Evolutionary conservation across 805 yeast species (phyloP), one percentile per base, ranked within the genome.

Genomic region (Barnettozyma sucrosica): DNA sequence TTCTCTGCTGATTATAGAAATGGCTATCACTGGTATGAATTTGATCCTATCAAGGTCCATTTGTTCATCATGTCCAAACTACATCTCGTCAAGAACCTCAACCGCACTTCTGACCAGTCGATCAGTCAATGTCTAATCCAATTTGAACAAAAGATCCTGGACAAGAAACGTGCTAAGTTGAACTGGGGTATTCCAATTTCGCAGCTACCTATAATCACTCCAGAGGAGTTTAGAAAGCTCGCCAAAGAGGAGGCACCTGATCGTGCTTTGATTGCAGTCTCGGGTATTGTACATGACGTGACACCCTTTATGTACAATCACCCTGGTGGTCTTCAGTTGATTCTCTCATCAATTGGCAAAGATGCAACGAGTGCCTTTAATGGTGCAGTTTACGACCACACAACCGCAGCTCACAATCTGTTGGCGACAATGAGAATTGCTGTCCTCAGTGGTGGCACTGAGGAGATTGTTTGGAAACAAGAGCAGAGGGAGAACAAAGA

Each of bases 111-210:
- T 8, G 55, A 54, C 30, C 41, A 55, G 4, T 74, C 85, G 61
- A 68, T 84, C 36, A 84, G 86, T 49, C 83, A 81, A 60, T 84
- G 89, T 41, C 64, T 81, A 21, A 80, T 92, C 19, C 87, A 82
- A 58, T 96, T 89, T 63, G 83, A 82, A 63, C 98, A 90, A 67
- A 81, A 81, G 66, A 70, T 83, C 51, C 73, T 90, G 23, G 95
- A 90, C 66, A 71, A 79, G 51, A 80, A 87, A 69, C 75, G 93
- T 54, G 73, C 88, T 11, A 80, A 81, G 53, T 74, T 90, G 50
- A 85, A 87, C 68, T 90, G 97, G 97, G 97, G 97, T 19, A 85
- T 90, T 2, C 95, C 97, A 4, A 83, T 92, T 46, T 92, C 89
- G 54, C 83, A 82, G 63, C 71, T 90, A 14, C 97, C 98, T 0